Base-by-base conservation (phyloP, 225 moss, liverwort and hornwort genomes). In the Straminergon stramineum region DNA sequence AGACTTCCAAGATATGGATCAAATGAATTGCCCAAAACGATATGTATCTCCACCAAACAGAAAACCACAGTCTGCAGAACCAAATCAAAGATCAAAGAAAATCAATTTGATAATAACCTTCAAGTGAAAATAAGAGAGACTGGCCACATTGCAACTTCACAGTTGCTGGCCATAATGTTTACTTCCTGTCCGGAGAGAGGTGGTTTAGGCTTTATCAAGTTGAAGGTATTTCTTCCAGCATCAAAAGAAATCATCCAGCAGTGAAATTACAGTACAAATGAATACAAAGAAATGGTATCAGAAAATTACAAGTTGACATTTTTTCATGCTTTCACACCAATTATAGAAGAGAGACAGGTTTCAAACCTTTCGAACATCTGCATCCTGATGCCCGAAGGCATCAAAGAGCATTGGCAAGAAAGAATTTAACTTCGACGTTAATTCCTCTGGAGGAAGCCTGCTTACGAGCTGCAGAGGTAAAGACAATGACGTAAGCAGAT, bases 11-110 rank as follows among this genome's bases (percentile, higher is more conserved):
- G 96, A 92, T 99, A 99, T 68, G 99, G 99, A 61, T 96, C 97
- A 92, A 99, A 99, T 22, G 94, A 94, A 87, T 94, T 95, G 79
- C 97, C 99, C 85, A 99, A 95, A 74, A 97, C 97, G 75, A 99
- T 99, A 85, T 97, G 97, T 68, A 99, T 97, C 91, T 99, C 99
- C 92, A 99, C 99, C 75, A 99, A 92, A 91, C 99, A 99, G 90
- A 97, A 97, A 85, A 99, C 99, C 70, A 97, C 97, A 31, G 97
- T 97, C 97, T 99, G 94, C 84, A 55, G 43, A 63, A 84, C 71
- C 73, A 90, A 87, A 83, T 77, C 57, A 70, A 84, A 81, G 62
- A 43, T 78, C 87, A 83, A 61, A 61, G 37, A 66, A n/a, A 55
- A 88, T 70, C 82, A 81, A 81, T 71, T 76, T 37, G 87, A 24